phyloP scores from a whole-genome alignment of 73 alveolate species.

The Blepharisma stoltei region DNA sequence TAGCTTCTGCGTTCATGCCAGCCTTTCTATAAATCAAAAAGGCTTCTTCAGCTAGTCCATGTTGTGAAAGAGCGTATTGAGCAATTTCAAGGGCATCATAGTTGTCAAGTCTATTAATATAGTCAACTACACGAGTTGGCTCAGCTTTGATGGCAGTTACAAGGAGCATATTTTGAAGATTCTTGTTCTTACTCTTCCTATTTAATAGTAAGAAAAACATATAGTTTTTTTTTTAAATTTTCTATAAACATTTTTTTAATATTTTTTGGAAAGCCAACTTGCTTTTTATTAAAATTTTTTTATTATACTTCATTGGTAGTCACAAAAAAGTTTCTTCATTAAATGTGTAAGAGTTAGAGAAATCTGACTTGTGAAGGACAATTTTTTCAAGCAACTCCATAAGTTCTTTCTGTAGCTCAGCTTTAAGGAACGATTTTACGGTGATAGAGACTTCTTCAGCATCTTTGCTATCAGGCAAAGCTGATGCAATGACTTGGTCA shows the following conservation, averaged over 20 bases:
- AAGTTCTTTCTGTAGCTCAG: conserved; percentile 97
- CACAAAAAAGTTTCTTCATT: no score
- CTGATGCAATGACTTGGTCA: conserved; percentile 96
- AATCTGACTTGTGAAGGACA: conserved; percentile 97
- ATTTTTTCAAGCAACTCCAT: conserved; percentile 98
- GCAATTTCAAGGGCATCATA: conserved; percentile 98
- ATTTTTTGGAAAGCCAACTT: no score
- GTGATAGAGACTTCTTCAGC: conserved; percentile 97
- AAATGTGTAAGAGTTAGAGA: no score
- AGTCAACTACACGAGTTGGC: conserved; percentile 95
- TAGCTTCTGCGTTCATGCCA: conserved; percentile 75
- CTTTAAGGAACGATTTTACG: conserved; percentile 97
- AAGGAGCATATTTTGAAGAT: conserved; percentile 93
- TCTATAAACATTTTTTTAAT: no score
- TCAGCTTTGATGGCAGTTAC: conserved; percentile 99
- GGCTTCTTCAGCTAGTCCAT: conserved; percentile 92
- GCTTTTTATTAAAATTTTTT: no score
- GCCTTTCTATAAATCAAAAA: conserved; percentile 81
- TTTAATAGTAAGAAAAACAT: no score
- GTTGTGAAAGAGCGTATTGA: conserved; percentile 81
- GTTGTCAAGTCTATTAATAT: conserved; percentile 98
- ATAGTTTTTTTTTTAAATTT: no score
- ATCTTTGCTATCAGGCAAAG: conserved; percentile 96
- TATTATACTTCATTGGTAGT: no score
- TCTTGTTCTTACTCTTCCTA: conserved; percentile 94